These are phyloP conservation scores for Ophiostoma perfectum DNA, from an alignment of 2,329 filamentous ascomycete species.

Conservation along the genomic window DNA sequence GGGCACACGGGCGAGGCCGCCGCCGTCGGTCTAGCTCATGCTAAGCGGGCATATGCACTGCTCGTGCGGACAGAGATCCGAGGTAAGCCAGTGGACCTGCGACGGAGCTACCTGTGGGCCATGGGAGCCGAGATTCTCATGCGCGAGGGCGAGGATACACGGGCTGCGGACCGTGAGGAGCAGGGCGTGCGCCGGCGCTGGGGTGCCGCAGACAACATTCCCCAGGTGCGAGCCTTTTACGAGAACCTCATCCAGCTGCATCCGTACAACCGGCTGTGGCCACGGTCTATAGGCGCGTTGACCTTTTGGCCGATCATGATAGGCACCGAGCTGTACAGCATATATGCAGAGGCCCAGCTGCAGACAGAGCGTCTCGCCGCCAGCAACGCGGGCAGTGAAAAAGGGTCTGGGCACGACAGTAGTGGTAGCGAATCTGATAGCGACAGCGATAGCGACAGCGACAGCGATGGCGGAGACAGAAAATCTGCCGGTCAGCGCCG, in stretches of 20 bases:
- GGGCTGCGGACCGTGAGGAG: not conserved
- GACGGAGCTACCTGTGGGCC: conserved; percentile 68
- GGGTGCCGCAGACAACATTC: conserved; percentile 44
- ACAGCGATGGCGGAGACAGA: not conserved
- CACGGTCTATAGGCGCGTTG: conserved; percentile 56
- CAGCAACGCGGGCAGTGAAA: conserved; percentile 22
- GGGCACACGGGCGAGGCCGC: conserved; percentile 34
- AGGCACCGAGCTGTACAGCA: conserved; percentile 72
- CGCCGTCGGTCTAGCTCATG: conserved; percentile 49
- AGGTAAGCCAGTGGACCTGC: conserved; percentile 59
- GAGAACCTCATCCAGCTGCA: conserved; percentile 72
- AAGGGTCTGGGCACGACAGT: conserved; percentile 11
- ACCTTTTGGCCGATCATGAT: conserved; percentile 81
- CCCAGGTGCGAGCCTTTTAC: conserved; percentile 57
- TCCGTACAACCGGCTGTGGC: conserved; percentile 59
- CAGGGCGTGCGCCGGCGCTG: conserved; percentile 31
- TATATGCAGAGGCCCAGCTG: conserved; percentile 54
- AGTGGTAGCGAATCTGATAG: not conserved
- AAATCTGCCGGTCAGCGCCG: not conserved
- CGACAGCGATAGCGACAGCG: conserved; percentile 20
- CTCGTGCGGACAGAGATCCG: conserved; percentile 53
- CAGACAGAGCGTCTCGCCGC: conserved; percentile 38
- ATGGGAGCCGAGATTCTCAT: conserved; percentile 81
- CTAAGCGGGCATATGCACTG: conserved; percentile 68
- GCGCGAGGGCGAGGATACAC: conserved; percentile 43